Evolutionary conservation across 2,329 filamentous ascomycete genomes (phyloP), one percentile per base, ranked within the genome.

Genomic region (Lasiodiplodia citricola): DNA sequence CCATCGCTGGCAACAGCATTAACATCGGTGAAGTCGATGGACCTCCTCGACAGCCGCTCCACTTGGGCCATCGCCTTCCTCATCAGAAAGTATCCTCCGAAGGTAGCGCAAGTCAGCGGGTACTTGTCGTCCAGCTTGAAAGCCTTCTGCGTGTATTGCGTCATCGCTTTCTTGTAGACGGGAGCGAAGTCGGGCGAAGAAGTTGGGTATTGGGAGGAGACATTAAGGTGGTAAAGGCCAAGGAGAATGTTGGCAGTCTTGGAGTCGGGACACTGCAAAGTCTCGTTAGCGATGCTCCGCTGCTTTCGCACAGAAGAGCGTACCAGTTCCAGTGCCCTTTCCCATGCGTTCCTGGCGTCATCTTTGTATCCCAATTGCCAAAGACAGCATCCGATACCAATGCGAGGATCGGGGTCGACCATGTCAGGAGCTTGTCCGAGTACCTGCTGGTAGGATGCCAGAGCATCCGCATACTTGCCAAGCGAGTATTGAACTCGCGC

Each of bases 281-380:
- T 23, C 16, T 23, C 2, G n/a, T 73, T 51, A 72, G 65, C 31
- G 13, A 52, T 18, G 41, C 18, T 25, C 14, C 14, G n/a, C 7
- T 21, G 51, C 47, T 16, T 51, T 5, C 5, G 35, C 44, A 4
- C 10, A 31, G 10, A 47, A 8, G 3, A 13, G n/a, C 69, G 86
- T 89, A 84, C 82, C 76, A 97, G 87, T 77, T 96, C 92, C 35
- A 97, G 82, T 14, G 91, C 90, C 71, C 96, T 87, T 77, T 97
- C 92, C 96, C 96, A 99, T 14, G 96, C 95, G 58, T 86, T 84
- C 77, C 92, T 95, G 8, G 96, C 96, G 75, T 97, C 93, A 41
- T 97, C 93, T 79, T 96, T 97, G 84, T 93, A 94, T 13, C 94
- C 94, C 35, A 99, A 86, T 79, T 97, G 93, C 96, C 96, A 99